phyloP scores from a whole-genome alignment of 1,284 basidiomycete species.

The Pseudozyma hubeiensis region DNA sequence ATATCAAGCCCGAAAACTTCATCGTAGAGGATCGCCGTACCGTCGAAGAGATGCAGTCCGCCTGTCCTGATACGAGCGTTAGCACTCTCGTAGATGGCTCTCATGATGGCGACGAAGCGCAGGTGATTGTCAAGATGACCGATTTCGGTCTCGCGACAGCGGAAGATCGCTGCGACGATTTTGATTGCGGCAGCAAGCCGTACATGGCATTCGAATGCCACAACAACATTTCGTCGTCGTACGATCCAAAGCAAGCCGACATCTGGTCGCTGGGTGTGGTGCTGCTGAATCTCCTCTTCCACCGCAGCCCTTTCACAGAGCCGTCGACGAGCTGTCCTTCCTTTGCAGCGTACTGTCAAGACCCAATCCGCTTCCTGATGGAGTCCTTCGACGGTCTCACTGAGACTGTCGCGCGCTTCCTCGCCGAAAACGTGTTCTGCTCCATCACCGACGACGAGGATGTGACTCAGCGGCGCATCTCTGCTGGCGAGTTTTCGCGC shows the following conservation, averaged over 20 bases:
- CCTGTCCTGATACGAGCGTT: slow-evolving; percentile 74
- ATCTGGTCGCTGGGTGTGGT: slow-evolving; percentile 99
- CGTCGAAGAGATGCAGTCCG: slow-evolving; percentile 40
- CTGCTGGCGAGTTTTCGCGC: slow-evolving; percentile 83
- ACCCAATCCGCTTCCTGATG: slow-evolving; percentile 87
- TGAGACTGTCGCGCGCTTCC: slow-evolving; percentile 82
- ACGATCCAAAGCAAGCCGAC: slow-evolving; percentile 92
- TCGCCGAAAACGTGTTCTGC: slow-evolving; percentile 87
- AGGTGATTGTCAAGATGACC: slow-evolving; percentile 84
- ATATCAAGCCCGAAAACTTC: slow-evolving; percentile 86
- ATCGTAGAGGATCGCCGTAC: slow-evolving; percentile 68
- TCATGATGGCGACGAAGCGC: slow-evolving; percentile 71
- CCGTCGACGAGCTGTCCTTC: slow-evolving; percentile 81
- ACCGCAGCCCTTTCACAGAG: slow-evolving; percentile 97
- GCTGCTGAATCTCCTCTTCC: slow-evolving; percentile 98
- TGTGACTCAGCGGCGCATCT: slow-evolving; percentile 73
- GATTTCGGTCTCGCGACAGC: slow-evolving; percentile 96
- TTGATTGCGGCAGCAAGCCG: slow-evolving; percentile 97
- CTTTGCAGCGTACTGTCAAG: slow-evolving; percentile 83
- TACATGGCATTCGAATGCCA: slow-evolving; percentile 99
- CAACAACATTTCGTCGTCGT: slow-evolving; percentile 93
- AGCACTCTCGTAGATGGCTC: slow-evolving; percentile 70
- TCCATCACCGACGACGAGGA: slow-evolving; percentile 74
- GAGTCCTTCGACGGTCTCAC: slow-evolving; percentile 93
- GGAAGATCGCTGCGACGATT: slow-evolving; percentile 87